These are phyloP conservation scores for Trifolium fragiferum DNA, from an alignment of 306 rosid genomes.

Conservation along the genomic window DNA sequence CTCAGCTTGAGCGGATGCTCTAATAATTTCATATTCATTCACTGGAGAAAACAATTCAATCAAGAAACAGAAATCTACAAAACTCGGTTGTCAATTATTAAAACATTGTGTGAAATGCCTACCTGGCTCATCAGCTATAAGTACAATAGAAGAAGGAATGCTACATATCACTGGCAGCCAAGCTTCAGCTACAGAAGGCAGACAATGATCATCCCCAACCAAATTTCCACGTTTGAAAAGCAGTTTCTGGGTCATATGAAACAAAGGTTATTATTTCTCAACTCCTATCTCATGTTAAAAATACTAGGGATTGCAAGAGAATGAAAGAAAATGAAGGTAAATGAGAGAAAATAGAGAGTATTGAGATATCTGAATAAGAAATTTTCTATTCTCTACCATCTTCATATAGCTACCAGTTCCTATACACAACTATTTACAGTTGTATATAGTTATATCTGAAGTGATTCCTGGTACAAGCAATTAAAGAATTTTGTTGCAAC, in stretches of 20 bases:
- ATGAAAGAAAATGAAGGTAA: background rate
- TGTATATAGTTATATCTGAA: background rate
- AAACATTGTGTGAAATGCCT: constrained; percentile 36
- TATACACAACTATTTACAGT: constrained; percentile 16
- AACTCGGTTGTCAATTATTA: constrained; percentile 16
- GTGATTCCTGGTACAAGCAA: background rate
- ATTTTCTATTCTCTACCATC: constrained; percentile 19
- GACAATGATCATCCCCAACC: constrained; percentile 88
- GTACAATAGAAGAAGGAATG: constrained; percentile 74
- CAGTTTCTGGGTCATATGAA: constrained; percentile 71
- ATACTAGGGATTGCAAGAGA: background rate
- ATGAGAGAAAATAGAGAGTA: constrained; percentile 1
- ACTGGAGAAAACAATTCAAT: constrained; percentile 57
- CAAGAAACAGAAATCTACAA: constrained; percentile 34
- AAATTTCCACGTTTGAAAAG: constrained; percentile 80
- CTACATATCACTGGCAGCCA: constrained; percentile 59
- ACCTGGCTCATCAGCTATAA: constrained; percentile 90
- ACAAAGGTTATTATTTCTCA: constrained; percentile 26
- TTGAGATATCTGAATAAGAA: constrained; percentile 2
- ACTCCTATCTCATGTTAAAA: constrained; percentile 23
- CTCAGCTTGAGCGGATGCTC: constrained; percentile 71
- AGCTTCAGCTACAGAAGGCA: constrained; percentile 69
- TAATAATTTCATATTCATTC: constrained; percentile 60
- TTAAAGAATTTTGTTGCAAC: constrained; percentile 8
- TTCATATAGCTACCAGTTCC: constrained; percentile 1